A percentile compares a stretch with the other conserved stretches of the same genome.
These are phyloP conservation scores for Plasmodium vivax DNA, from an alignment of 169 alveolate genomes.

Conservation along the genomic window DNA sequence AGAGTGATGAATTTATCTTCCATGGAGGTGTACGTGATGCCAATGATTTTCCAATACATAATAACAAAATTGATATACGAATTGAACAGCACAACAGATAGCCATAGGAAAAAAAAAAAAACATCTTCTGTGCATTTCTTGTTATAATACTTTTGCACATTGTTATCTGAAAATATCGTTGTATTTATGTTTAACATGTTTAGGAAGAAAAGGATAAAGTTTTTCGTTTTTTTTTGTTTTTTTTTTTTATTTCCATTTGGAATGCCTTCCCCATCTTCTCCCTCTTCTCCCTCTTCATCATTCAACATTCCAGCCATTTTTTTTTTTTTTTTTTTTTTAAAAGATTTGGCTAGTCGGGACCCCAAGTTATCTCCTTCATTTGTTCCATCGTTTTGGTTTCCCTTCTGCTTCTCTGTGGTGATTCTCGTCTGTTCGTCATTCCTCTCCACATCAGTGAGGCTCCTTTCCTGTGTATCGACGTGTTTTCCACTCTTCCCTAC, in stretches of 20 bases:
- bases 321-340: constrained; percentile 32
- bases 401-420: neutral
- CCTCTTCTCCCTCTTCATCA: neutral
- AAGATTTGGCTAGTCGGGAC: constrained; percentile 10
- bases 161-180: neutral
- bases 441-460: neutral
- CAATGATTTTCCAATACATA: constrained; percentile 72
- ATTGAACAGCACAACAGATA: constrained; percentile 43
- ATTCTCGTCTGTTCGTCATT: neutral
- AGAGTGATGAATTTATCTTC: constrained; percentile 36
- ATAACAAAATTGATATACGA: constrained; percentile 36
- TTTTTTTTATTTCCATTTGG: neutral
- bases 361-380: neutral
- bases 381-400: neutral
- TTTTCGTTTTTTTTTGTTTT: neutral
- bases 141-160: constrained; percentile 11
- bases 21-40: constrained; percentile 39
- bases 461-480: neutral
- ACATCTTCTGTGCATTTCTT: constrained; percentile 61
- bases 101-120: constrained; percentile 25
- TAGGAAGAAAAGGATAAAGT: neutral
- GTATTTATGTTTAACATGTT: neutral
- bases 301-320: neutral
- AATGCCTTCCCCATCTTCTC: neutral
- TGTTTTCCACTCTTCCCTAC: neutral